Conservation (phyloP, 2,329 filamentous ascomycete genomes). For the Paradendryphiella salina region DNA sequence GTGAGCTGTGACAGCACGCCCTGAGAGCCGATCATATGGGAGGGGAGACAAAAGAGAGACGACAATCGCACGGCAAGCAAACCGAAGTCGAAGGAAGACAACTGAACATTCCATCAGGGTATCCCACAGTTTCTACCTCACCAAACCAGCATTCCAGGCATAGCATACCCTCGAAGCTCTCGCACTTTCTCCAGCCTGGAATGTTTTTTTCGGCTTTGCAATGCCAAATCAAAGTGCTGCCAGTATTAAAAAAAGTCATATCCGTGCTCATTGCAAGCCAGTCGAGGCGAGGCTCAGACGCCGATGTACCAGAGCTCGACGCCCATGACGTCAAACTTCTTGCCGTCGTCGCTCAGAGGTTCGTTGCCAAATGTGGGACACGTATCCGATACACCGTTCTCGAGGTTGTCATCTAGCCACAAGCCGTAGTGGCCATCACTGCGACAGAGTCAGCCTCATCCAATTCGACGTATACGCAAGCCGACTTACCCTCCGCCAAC, state of each 20-base stretch:
- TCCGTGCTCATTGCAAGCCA: background rate
- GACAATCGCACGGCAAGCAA: background rate
- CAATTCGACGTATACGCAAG: background rate
- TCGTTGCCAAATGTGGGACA: constrained; percentile 96
- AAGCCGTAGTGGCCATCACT: constrained; percentile 86
- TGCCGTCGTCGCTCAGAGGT: constrained; percentile 86
- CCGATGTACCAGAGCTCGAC: constrained; percentile 95
- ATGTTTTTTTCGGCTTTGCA: background rate
- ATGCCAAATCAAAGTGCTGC: background rate
- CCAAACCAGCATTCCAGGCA: background rate
- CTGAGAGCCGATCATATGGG: background rate
- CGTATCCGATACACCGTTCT: constrained; percentile 77
- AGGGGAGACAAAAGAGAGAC: background rate
- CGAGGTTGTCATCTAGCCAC: constrained; percentile 86
- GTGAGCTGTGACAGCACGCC: background rate
- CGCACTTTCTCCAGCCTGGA: background rate
- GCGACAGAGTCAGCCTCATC: constrained; percentile 8
- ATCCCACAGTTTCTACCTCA: background rate
- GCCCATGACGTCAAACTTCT: constrained; percentile 87
- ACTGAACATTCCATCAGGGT: background rate
- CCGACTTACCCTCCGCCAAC: constrained; percentile 71
- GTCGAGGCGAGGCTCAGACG: constrained; percentile 17
- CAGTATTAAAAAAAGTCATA: background rate
- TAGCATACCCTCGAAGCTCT: background rate
- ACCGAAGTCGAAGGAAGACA: background rate